Base-by-base conservation (phyloP, 345 rosid genomes). In the Camelina sativa region DNA sequence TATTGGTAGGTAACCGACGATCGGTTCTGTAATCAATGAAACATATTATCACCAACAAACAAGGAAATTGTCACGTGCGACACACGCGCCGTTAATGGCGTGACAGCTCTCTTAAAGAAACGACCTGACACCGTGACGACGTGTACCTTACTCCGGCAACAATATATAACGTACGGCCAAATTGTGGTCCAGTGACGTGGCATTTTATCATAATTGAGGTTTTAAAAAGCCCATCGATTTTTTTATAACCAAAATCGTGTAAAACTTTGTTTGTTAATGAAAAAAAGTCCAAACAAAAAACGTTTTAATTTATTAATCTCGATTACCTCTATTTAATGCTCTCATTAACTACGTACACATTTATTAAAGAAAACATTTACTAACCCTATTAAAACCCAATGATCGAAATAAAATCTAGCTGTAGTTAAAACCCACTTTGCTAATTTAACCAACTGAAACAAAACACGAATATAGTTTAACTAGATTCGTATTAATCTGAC, bases 1-100 rank as follows among this genome's bases (percentile, higher is more conserved):
- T n/a, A n/a, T n/a, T n/a, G n/a, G 69, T 68, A 61, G 57, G 69
- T 76, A 53, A 76, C 65, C 46, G 80, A 76, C 61, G 75, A 38
- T 8, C 37, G 52, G 62, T 41, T 28, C 6, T 19, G 55, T 20
- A 60, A 19, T 67, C 23, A 60, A 62, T 61, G 67, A 51, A 10
- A 22, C 32, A 13, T 4, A 56, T 53, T 4, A 56, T 53, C 61
- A 22, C 22, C 20, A 55, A 73, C 11, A 59, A 70, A 35, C 67
- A 35, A 46, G n/a, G 17, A 40, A 19, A 25, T 6, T 58, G 11
- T 61, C 69, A 41, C 65, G 77, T 55, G 65, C 15, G 11, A 22
- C 11, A 8, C 72, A 74, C 71, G 53, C 71, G 75, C 59, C 40
- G 59, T 35, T 35, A 35, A 69, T 44, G 44, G 59, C 52, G 60